Evolutionary conservation across 1,284 basidiomycete genomes (phyloP).

Genomic region (Coniferiporia weirii): DNA sequence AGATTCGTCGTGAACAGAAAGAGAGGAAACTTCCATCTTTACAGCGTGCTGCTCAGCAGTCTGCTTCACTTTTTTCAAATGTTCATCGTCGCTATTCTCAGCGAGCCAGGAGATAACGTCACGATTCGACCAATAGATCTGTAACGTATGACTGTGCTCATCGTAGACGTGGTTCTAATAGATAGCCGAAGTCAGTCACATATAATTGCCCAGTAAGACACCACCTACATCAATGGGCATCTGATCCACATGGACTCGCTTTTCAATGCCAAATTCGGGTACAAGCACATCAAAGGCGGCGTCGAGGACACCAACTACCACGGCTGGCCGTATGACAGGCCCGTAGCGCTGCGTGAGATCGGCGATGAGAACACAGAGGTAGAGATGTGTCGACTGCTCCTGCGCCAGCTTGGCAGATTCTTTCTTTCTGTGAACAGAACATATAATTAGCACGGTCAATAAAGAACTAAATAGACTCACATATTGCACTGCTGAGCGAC

Average conservation of each 20-base stretch:
- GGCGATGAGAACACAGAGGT: conserved; percentile 88
- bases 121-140: conserved; percentile 87
- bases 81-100: conserved; percentile 91
- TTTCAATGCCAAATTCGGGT: conserved; percentile 95
- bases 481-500: conserved; percentile 97
- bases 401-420: conserved; percentile 89
- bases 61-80: conserved; percentile 87
- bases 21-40: conserved; percentile 81
- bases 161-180: conserved; percentile 87
- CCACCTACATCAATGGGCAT: conserved; percentile 88
- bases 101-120: conserved; percentile 94
- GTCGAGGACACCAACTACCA: conserved; percentile 91
- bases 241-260: conserved; percentile 96
- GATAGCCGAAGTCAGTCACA: conserved; percentile 15
- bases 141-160: conserved; percentile 83
- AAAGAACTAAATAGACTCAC: conserved; percentile 37
- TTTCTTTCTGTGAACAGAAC: conserved; percentile 58
- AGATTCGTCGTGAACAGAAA: conserved; percentile 77
- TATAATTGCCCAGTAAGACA: neutral
- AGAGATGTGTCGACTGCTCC: conserved; percentile 94
- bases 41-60: conserved; percentile 79
- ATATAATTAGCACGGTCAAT: conserved; percentile 14
- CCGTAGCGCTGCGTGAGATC: conserved; percentile 94
- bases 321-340: conserved; percentile 88
- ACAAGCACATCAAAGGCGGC: conserved; percentile 94